phyloP scores from a whole-genome alignment of 768 basidiomycete genomes.

The Tricholoma sp. region DNA sequence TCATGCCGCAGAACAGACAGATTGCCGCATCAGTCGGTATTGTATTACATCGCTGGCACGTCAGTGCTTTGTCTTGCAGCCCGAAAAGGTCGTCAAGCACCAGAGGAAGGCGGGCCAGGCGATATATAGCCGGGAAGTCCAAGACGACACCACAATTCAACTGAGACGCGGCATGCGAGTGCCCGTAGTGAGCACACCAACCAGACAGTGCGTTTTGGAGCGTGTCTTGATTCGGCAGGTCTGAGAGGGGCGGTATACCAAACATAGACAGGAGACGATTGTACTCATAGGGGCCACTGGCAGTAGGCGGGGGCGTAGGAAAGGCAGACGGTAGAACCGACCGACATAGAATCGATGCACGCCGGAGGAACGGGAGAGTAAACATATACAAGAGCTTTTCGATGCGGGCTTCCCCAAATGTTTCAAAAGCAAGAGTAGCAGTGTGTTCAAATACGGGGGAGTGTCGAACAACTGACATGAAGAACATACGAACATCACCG shows the following conservation, averaged over 20 bases:
- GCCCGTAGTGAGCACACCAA: conserved; percentile 88
- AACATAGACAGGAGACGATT: conserved; percentile 69
- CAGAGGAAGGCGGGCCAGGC: conserved; percentile 73
- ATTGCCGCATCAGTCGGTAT: conserved; percentile 85
- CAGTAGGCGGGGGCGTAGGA: conserved; percentile 38
- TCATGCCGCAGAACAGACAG: conserved; percentile 85
- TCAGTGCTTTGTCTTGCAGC: conserved; percentile 66
- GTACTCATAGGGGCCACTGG: conserved; percentile 57
- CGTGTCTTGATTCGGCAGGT: conserved; percentile 78
- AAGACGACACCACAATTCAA: conserved; percentile 74
- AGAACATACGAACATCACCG: conserved; percentile 82
- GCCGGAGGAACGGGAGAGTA: conserved; percentile 87
- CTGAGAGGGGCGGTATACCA: conserved; percentile 73
- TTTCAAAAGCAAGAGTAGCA: conserved; percentile 71
- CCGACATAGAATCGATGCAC: conserved; percentile 80
- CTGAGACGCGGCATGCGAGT: conserved; percentile 74
- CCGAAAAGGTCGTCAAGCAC: conserved; percentile 82
- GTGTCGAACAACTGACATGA: conserved; percentile 87
- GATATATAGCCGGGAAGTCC: conserved; percentile 82
- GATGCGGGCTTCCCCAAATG: conserved; percentile 79
- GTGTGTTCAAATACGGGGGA: conserved; percentile 85
- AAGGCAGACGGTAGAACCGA: conserved; percentile 66
- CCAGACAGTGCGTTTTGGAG: conserved; percentile 85
- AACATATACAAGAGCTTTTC: conserved; percentile 84
- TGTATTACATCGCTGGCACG: conserved; percentile 72